A percentile compares a stretch with the other conserved stretches of the same genome.
Evolutionary conservation across 805 yeast species (phyloP).

Genomic region (Pichia gijzeniarum): DNA sequence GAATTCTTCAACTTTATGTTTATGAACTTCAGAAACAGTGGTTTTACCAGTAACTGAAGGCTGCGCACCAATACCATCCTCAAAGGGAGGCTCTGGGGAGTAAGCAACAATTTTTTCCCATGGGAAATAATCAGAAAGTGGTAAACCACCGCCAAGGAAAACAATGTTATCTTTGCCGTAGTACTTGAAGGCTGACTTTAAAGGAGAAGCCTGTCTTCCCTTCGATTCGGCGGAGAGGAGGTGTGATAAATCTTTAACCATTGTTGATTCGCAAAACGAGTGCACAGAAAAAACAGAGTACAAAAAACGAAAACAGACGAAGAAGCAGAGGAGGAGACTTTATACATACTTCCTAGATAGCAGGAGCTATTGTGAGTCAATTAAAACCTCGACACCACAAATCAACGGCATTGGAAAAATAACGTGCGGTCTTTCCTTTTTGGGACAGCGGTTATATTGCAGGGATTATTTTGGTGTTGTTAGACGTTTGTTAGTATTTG

Average conservation of each 20-base stretch:
- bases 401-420: no score
- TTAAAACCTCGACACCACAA: no score
- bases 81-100: slow-evolving; percentile 76
- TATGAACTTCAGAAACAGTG: slow-evolving; percentile 29
- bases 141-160: slow-evolving; percentile 94
- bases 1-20: slow-evolving; percentile 38
- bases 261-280: not conserved
- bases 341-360: no score
- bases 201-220: slow-evolving; percentile 68
- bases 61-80: slow-evolving; percentile 66
- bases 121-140: slow-evolving; percentile 87
- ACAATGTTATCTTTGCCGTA: slow-evolving; percentile 67
- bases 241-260: slow-evolving; percentile 61
- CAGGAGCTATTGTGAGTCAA: not conserved
- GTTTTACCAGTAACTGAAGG: slow-evolving; percentile 38
- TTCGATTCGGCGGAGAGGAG: slow-evolving; percentile 72
- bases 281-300: not conserved
- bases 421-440: no score
- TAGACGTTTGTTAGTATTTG: no score
- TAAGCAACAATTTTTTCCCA: slow-evolving; percentile 68
- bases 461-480: no score
- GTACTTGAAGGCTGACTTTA: slow-evolving; percentile 80
- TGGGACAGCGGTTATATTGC: no score
- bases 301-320: no score
- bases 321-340: no score